Evolutionary conservation across 139 green algal genomes (phyloP), one percentile per base, ranked within the genome.

Genomic region (Pseudopediastrum boryanum): DNA sequence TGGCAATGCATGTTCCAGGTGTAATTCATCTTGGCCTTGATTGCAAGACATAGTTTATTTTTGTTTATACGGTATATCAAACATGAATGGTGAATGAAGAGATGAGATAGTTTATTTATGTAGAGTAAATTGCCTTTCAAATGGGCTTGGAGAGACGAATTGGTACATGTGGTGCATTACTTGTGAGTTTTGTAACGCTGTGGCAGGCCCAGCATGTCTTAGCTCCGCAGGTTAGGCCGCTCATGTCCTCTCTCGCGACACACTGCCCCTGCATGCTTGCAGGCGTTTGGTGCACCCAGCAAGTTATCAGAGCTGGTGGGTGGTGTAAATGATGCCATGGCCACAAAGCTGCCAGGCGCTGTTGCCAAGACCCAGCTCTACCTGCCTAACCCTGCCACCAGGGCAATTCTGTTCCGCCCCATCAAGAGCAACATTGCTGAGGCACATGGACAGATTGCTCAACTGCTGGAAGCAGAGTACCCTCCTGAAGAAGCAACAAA

Each of bases 381-480:
- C 85, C 83, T 99, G 42, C 78, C 86, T 46, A 92, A 93, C 66
- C 78, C 88, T 19, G 73, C 78, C 72, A 98, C 95, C 12, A 89
- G 90, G 39, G 84, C 81, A 50, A 93, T 96, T 52, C 85, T 98
- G 71, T 93, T 98, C 75, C 43, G 87, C 75, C 96, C 96, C 48
- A 95, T 99, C 79, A 94, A 94, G 80, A 92, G 82, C 63, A 99
- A 98, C 78, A 92, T 99, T 39, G 85, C 90, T 1, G 96, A 99
- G 82, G 96, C 96, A 13, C 94, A 98, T 76, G 89, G 77, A 2
- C 96, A 99, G 85, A 88, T 98, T 43, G 84, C 86, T 4, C 66
- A 81, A 23, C 85, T 96, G 25, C 77, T 98, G 42, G 81, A 94
- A 13, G 59, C 75, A 2, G 86, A 91, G 38, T 91, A 91, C 71